These are phyloP conservation scores for Corymbia maculata DNA, from an alignment of 345 rosid genomes.

Conservation along the genomic window DNA sequence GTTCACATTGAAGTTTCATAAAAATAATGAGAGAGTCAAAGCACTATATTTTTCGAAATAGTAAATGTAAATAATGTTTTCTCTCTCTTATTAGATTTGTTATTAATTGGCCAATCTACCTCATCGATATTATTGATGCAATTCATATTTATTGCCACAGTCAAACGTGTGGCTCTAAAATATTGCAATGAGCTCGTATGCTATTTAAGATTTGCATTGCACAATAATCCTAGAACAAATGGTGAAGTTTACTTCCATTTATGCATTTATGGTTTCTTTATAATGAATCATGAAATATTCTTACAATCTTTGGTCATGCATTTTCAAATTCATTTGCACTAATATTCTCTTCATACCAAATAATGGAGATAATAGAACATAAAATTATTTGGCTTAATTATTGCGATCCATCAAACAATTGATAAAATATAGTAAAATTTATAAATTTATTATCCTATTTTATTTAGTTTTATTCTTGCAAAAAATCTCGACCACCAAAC, in stretches of 20 bases:
- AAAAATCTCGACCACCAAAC: rapidly evolving
- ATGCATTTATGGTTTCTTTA: neutral
- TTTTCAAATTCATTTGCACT: neutral
- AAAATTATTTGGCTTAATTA: neutral
- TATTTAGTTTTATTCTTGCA: neutral
- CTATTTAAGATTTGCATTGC: too few relatives aligned
- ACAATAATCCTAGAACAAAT: too few relatives aligned
- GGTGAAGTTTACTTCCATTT: neutral
- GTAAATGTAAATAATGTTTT: rapidly evolving
- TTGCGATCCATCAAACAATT: rapidly evolving
- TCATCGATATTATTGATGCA: rapidly evolving
- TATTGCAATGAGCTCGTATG: neutral
- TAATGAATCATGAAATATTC: neutral
- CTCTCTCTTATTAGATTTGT: neutral
- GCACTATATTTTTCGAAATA: rapidly evolving
- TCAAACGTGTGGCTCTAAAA: neutral
- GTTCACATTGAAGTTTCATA: neutral
- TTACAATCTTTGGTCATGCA: neutral
- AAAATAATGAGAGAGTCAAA: too few relatives aligned
- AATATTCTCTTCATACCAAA: neutral
- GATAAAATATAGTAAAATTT: neutral
- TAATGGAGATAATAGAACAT: neutral
- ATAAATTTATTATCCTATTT: neutral
- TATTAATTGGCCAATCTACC: neutral
- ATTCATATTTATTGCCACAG: rapidly evolving